Percentiles rank a stretch among this genome's conserved stretches.
phyloP scores from a whole-genome alignment of 345 rosid species.

The Triadica sebifera region DNA sequence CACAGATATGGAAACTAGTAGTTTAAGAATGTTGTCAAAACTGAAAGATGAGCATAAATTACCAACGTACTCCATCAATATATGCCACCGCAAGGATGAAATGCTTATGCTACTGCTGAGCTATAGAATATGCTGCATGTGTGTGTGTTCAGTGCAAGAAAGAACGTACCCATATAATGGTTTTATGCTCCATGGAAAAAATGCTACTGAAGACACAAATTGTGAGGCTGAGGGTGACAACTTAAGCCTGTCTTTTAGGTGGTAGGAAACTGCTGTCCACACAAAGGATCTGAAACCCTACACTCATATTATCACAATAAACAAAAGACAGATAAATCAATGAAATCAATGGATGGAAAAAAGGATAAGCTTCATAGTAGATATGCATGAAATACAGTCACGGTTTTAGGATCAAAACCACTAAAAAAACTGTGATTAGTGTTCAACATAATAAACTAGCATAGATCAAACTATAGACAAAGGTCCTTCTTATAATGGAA shows the following conservation, averaged over 20 bases:
- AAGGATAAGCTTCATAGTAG: neutral
- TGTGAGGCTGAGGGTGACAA: conserved; percentile 97
- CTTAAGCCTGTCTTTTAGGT: conserved; percentile 78
- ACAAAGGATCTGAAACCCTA: conserved; percentile 98
- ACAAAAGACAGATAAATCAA: neutral
- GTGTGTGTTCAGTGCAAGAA: neutral
- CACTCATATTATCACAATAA: conserved; percentile 13
- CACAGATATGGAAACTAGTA: neutral
- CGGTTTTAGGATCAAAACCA: too few relatives aligned
- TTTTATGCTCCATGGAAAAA: conserved; percentile 96
- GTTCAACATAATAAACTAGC: neutral
- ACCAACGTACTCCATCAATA: neutral
- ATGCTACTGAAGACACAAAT: conserved; percentile 71
- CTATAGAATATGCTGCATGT: neutral
- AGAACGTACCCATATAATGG: conserved; percentile 81
- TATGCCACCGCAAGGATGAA: neutral
- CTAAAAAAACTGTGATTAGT: neutral
- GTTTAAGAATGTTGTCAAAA: neutral
- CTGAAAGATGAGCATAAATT: neutral
- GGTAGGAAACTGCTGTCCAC: conserved; percentile 98
- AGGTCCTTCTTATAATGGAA: neutral
- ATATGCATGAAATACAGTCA: neutral
- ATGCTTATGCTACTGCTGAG: neutral
- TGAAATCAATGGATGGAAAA: neutral
- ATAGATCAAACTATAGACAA: neutral